Evolutionary conservation across 192 early-diverging fungal genomes (phyloP), one percentile per base, ranked within the genome.

Genomic region (Coemansia sp.): DNA sequence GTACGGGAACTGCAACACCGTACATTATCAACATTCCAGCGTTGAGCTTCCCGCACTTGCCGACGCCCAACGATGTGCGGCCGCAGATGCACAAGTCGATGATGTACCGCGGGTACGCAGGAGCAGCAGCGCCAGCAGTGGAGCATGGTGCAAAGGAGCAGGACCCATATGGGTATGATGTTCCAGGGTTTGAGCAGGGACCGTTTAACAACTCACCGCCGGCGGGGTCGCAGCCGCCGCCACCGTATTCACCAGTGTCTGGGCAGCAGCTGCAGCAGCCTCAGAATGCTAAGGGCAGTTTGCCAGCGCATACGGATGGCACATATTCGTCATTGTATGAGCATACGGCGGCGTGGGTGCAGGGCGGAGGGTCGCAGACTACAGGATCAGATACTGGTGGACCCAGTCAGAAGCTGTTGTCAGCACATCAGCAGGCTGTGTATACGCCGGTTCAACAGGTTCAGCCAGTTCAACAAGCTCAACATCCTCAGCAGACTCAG

Each of bases 261-360:
- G 21, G 51, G 51, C 65, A 37, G 37, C 27, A 41, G 31, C 55
- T 39, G 21, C 31, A 26, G 52, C 65, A 53, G 45, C 57, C 47
- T 35, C 56, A 52, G 26, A 17, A 57, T 38, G 50, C 47, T 0
- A 61, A 51, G 31, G 58, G 31, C 17, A 26, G 35, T 9, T 17
- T 70, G 57, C 77, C 77, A 39, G 27, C 67, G 17, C 67, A 71
- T 12, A 71, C 71, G 0, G 77, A 80, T n/a, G 77, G 72, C 52
- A 71, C 68, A 38, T 80, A 80, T 50, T 80, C 77, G 61, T 80
- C 77, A 35, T 80, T 72, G 29, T 80, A 80, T 27, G 77, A 80
- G 58, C 77, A 80, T 11, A 80, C 72, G 19, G 72, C 72, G 16
- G 72, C 72, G 10, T 80, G 77, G 77, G 77, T 80, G 51, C 68